Conservation (phyloP, 2,329 filamentous ascomycete species). For the Parastagonospora nodorum region DNA sequence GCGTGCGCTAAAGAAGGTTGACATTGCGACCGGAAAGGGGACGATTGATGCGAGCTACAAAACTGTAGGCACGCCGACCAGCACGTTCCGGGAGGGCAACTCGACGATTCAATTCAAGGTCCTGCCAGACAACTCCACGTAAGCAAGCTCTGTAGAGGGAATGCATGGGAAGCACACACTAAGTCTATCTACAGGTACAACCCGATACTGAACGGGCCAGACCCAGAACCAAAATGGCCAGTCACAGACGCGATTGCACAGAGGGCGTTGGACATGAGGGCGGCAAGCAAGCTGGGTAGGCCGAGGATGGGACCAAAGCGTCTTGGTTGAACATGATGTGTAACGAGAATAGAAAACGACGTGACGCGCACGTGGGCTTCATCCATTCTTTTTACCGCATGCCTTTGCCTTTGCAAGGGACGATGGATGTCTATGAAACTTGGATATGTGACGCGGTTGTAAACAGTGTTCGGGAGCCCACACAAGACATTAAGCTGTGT, state of each 20-base stretch:
- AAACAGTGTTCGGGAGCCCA: too few relatives aligned
- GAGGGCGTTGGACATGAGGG: constrained; percentile 21
- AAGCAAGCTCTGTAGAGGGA: too few relatives aligned
- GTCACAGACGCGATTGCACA: constrained; percentile 13
- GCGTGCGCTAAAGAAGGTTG: constrained; percentile 53
- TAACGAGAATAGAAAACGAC: too few relatives aligned
- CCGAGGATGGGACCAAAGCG: constrained; percentile 22
- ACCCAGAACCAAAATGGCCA: constrained; percentile 41
- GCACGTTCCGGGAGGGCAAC: constrained; percentile 51
- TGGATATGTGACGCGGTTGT: too few relatives aligned
- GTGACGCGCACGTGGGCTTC: too few relatives aligned
- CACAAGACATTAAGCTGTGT: too few relatives aligned
- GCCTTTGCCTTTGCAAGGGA: too few relatives aligned
- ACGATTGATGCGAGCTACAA: constrained; percentile 33
- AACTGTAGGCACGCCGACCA: constrained; percentile 43
- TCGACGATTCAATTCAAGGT: constrained; percentile 53
- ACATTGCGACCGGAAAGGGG: constrained; percentile 56
- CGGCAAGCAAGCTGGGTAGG: constrained; percentile 18
- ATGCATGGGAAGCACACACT: too few relatives aligned
- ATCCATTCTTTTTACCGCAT: too few relatives aligned
- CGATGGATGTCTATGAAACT: too few relatives aligned
- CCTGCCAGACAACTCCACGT: constrained; percentile 49
- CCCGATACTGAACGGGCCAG: constrained; percentile 49
- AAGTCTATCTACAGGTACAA: constrained; percentile 44
- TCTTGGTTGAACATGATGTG: background rate